These are phyloP conservation scores for Spergularia marina DNA, from an alignment of 148 eudicot species.

Conservation along the genomic window DNA sequence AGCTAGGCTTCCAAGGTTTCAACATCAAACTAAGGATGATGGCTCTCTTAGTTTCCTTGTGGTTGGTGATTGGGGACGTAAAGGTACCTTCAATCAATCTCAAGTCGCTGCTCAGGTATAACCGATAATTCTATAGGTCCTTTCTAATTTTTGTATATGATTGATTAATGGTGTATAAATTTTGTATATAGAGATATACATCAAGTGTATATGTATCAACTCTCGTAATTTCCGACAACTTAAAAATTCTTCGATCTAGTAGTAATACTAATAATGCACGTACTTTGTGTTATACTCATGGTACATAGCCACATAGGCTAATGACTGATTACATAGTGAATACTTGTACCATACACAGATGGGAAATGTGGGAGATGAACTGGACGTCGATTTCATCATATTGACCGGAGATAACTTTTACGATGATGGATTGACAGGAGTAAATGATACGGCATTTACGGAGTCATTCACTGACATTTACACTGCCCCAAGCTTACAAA, in stretches of 20 bases:
- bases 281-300: too few relatives aligned
- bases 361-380: conserved; percentile 61
- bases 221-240: background rate
- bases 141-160: too few relatives aligned
- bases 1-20: conserved; percentile 40
- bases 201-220: background rate
- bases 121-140: background rate
- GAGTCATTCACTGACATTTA: conserved; percentile 64
- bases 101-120: conserved; percentile 63
- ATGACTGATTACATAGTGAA: too few relatives aligned
- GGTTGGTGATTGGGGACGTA: conserved; percentile 85
- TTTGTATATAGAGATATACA: too few relatives aligned
- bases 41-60: conserved; percentile 58
- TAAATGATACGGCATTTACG: conserved; percentile 57
- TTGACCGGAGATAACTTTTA: conserved; percentile 91
- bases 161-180: too few relatives aligned
- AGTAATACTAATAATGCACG: background rate
- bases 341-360: conserved; percentile 43
- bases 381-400: conserved; percentile 61
- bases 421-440: conserved; percentile 52
- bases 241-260: background rate
- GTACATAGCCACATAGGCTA: too few relatives aligned
- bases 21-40: conserved; percentile 45
- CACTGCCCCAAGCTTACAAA: conserved; percentile 70
- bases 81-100: conserved; percentile 64